Evolutionary conservation across 441 rosid genomes (phyloP), one percentile per base, ranked within the genome.

Genomic region (Pelargonium cotyledonis): DNA sequence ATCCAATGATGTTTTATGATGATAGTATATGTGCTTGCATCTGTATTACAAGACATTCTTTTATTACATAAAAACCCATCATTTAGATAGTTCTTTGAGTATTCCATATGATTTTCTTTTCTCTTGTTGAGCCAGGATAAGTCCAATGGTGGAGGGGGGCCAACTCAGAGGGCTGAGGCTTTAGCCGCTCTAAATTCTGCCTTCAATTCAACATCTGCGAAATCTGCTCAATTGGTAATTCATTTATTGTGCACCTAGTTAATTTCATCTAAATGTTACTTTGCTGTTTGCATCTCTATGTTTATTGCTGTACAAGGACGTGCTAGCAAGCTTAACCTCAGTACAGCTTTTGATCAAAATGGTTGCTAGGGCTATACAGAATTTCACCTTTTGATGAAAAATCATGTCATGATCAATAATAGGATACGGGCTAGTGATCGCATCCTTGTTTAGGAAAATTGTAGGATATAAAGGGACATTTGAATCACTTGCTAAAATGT

Each of bases 131-230:
- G 75, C 81, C 89, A 90, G 96, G 98, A 90, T 29, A 92, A 85
- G 78, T 87, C 92, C 67, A 84, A 81, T 68, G 89, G 73, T 82
- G 91, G 79, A 81, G 96, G 95, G 65, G 96, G 99, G 81, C 86
- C 82, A 73, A 95, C 97, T 73, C 99, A 95, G 84, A 85, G 99
- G 73, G 99, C 99, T 81, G 90, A 96, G 64, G 99, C 98, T 78
- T 82, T 95, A 77, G 97, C 98, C 69, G 99, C 99, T 74, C 85
- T 95, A 76, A 80, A 85, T 69, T 85, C 95, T 75, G 99, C 99
- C 21, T 92, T 95, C 72, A 86, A 78, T 35, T 83, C 95, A 69
- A 85, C 98, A 72, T 72, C 88, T 80, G 85, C 74, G 70, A 85
- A 73, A 82, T 62, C 86, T 47, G 44, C 87, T 12, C 57, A 61